Base-by-base conservation (phyloP, 2,329 filamentous ascomycete genomes). In the Diaporthe sp. region DNA sequence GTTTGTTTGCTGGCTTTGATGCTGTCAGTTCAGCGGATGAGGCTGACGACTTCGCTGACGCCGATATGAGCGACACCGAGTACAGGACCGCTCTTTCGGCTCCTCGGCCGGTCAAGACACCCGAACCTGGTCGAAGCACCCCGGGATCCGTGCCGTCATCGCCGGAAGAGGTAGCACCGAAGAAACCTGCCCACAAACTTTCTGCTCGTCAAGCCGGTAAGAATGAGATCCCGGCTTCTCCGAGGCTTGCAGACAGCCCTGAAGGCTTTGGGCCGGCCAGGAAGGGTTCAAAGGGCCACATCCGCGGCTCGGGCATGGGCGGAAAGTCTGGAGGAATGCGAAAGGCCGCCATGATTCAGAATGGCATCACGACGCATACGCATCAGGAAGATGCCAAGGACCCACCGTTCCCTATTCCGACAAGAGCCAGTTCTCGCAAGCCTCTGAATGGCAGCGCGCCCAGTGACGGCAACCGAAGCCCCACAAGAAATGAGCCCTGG, bases 381-480 rank as follows among this genome's bases (percentile, higher is more conserved):
- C 94, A 96, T 78, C 89, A 89, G 75, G 86, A 88, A 62, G 95
- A 92, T 76, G 76, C 86, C 73, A 85, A 83, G 42, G 88, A 91
- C 71, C 96, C 97, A 39, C 97, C 97, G 0, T 98, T 98, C 86
- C 96, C 97, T 0, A 98, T 99, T 9, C 97, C 97, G 0, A 93
- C 93, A 4, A 89, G 97, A 74, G 94, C 95, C 42, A 98, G 96
- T 84, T 99, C 96, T 8, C 92, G 95, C 76, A 92, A 93, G 80
- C 89, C 93, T 31, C 90, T 92, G 76, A 93, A 90, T 78, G 87
- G 89, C 69, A 95, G 94, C 81, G 87, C 88, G 3, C 88, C 89
- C 0, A 91, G 90, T 77, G 95, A 98, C 77, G 94, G 94, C 4
- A 92, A 92, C 55, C 90, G 92, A 77, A 98, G 95, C 81, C 95